Base-by-base conservation (phyloP, 345 rosid species). In the Tarenaya hassleriana region DNA sequence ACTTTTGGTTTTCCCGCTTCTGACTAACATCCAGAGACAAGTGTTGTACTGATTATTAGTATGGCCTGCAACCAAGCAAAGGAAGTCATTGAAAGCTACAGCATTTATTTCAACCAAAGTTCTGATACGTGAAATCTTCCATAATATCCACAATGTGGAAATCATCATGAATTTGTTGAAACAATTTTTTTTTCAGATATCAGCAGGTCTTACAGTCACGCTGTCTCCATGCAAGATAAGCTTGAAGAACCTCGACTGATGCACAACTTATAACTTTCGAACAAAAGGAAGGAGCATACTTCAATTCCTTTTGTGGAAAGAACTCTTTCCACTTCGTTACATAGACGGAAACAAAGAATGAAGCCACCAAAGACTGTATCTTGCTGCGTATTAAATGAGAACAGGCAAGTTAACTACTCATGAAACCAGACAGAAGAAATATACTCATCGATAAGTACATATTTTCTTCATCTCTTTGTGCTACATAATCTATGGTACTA, bases 221-320 rank as follows among this genome's bases (percentile, higher is more conserved):
- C 58, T 87, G 96, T 76, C 89, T 91, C 98, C 98, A 91, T 7
- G 80, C 76, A 42, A 90, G 83, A 74, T 79, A 86, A 18, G 74
- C 55, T 73, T 82, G 97, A 66, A 90, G 80, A 74, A 86, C 82
- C 39, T 83, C 94, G n/a, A 70, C 13, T 0, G 88, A 61, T 35
- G 95, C 90, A 76, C 97, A 86, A 16, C 52, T 60, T 40, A 81
- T 58, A 52, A 78, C 69, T 40, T 67, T 73, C 10, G 84, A 80
- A 64, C 3, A 64, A 69, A 89, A 83, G 14, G 94, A 81, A 55
- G 94, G 94, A 5, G 83, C 74, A 60, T 66, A 77, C 68, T 64
- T 55, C 63, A 86, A 52, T 60, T 81, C 75, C 53, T 45, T 72
- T 24, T 47, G 62, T 4, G 91, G 83, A 53, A 84, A 86, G 57